These are phyloP conservation scores for Talaromyces islandicus DNA, from an alignment of 2,329 filamentous ascomycete genomes.

Conservation along the genomic window DNA sequence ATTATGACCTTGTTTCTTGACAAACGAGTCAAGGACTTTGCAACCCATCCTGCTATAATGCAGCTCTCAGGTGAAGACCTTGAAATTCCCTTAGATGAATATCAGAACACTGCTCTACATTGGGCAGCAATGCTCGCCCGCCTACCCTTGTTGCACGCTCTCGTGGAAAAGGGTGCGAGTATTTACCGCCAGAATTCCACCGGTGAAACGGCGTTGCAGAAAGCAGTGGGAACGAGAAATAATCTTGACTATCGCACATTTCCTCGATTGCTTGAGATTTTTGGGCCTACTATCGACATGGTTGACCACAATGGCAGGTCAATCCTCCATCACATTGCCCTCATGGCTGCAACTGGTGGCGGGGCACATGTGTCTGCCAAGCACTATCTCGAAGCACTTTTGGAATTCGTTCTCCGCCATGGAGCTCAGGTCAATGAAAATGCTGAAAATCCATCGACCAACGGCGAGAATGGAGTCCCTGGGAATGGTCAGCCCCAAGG, in stretches of 20 bases:
- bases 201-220: constrained; percentile 88
- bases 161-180: constrained; percentile 79
- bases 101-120: constrained; percentile 79
- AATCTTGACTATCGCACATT: constrained; percentile 89
- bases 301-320: constrained; percentile 85
- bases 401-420: constrained; percentile 91
- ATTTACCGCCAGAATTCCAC: constrained; percentile 82
- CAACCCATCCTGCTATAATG: constrained; percentile 69
- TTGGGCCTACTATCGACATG: constrained; percentile 85
- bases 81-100: constrained; percentile 85
- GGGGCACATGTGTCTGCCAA: constrained; percentile 77
- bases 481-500: constrained; percentile 29
- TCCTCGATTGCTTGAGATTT: constrained; percentile 78
- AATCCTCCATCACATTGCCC: constrained; percentile 90
- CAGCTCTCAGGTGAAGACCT: constrained; percentile 73
- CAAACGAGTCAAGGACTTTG: constrained; percentile 61
- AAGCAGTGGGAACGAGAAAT: constrained; percentile 88
- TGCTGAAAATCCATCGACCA: constrained; percentile 1
- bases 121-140: constrained; percentile 94
- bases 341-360: constrained; percentile 92
- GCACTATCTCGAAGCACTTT: constrained; percentile 89
- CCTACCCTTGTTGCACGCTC: constrained; percentile 70
- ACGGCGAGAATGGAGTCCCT: constrained; percentile 53
- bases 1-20: constrained; percentile 81
- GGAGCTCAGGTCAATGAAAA: constrained; percentile 33